These are phyloP conservation scores for Pisolithus tinctorius DNA, from an alignment of 768 basidiomycete genomes.

Conservation along the genomic window DNA sequence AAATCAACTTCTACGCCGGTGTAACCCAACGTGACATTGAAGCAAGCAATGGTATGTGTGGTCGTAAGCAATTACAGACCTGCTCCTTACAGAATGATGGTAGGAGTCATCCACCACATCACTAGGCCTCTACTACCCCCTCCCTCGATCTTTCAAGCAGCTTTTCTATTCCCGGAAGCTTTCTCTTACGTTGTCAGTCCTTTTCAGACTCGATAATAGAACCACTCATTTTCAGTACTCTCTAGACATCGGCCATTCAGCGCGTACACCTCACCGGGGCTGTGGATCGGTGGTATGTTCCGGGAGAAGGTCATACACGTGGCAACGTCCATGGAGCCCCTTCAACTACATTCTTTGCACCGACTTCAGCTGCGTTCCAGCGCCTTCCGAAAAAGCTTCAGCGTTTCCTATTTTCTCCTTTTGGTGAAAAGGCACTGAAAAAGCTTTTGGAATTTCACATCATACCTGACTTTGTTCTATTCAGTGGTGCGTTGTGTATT, in stretches of 20 bases:
- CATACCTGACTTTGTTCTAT: slow-evolving; percentile 41
- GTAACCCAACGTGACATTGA: slow-evolving; percentile 35
- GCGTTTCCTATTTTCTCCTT: slow-evolving; percentile 54
- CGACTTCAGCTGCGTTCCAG: slow-evolving; percentile 42
- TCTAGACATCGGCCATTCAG: slow-evolving; percentile 52
- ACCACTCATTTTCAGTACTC: neutral
- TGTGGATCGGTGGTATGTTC: slow-evolving; percentile 41
- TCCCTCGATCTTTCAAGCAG: slow-evolving; percentile 41
- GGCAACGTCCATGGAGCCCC: slow-evolving; percentile 38
- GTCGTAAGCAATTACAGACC: neutral
- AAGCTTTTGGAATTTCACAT: slow-evolving; percentile 57
- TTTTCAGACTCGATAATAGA: neutral
- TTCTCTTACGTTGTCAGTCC: slow-evolving; percentile 44
- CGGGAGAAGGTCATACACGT: slow-evolving; percentile 28
- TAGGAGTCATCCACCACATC: slow-evolving; percentile 48
- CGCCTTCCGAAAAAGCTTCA: slow-evolving; percentile 44
- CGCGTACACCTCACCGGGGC: slow-evolving; percentile 38
- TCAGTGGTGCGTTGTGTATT: slow-evolving; percentile 36
- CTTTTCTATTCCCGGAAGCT: slow-evolving; percentile 35
- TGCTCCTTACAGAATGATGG: neutral
- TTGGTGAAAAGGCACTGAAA: slow-evolving; percentile 41
- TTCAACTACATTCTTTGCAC: slow-evolving; percentile 50
- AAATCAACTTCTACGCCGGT: slow-evolving; percentile 45
- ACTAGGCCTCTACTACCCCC: slow-evolving; percentile 51
- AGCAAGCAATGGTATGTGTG: slow-evolving; percentile 44